phyloP scores from a whole-genome alignment of 2,329 filamentous ascomycete species.

The Arthrinium phaeospermum region DNA sequence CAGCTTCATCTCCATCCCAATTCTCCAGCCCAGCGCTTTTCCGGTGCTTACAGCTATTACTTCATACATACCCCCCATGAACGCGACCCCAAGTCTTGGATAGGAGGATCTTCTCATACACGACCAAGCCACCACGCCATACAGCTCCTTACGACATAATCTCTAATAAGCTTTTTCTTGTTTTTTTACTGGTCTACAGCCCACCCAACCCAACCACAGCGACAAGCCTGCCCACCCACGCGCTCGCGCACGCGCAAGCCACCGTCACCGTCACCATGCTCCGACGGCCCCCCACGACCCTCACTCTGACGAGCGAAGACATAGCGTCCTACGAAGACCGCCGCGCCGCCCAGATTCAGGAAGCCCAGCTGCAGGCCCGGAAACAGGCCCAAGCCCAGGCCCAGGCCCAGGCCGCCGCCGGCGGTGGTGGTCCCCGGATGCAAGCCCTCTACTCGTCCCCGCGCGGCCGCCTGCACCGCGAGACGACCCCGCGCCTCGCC shows the following conservation, averaged over 20 bases:
- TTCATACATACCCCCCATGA: background rate
- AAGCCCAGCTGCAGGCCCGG: slow-evolving; percentile 15
- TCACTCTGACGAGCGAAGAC: slow-evolving; percentile 73
- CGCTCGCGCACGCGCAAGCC: background rate
- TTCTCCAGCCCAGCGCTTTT: slow-evolving; percentile 7
- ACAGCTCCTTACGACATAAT: background rate
- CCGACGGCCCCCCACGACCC: slow-evolving; percentile 69
- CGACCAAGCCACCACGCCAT: background rate
- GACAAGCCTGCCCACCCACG: background rate
- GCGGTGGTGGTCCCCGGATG: background rate
- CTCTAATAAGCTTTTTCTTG: background rate
- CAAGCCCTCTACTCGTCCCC: slow-evolving; percentile 5
- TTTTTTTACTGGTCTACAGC: background rate
- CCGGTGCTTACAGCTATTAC: background rate
- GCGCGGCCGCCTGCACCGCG: slow-evolving; percentile 2
- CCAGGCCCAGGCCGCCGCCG: background rate
- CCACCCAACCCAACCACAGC: background rate
- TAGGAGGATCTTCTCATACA: background rate
- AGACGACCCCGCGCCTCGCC: slow-evolving; percentile 17
- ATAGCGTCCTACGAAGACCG: slow-evolving; percentile 73
- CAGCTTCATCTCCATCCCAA: background rate
- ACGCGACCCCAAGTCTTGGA: background rate
- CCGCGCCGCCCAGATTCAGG: slow-evolving; percentile 42
- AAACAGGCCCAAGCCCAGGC: slow-evolving; percentile 15
- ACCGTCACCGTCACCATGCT: slow-evolving; percentile 55